Base-by-base conservation (phyloP, 345 rosid species). In the Raphanus sativus region DNA sequence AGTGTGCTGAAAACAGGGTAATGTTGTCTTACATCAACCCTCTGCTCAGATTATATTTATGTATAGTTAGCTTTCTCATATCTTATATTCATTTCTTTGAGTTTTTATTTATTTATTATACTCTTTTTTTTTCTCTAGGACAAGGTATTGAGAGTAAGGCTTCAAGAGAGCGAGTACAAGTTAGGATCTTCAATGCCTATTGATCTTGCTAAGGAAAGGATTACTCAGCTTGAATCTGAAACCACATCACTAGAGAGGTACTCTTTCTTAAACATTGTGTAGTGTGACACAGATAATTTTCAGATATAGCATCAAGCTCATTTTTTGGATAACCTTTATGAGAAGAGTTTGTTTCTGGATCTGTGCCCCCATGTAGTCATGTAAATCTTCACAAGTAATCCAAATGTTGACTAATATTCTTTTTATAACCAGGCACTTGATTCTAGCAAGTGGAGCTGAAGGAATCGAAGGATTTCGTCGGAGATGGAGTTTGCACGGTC, bases 401-500 rank as follows among this genome's bases (percentile, higher is more conserved):
- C 29, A 28, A 28, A 28, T 28, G 36, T 33, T 33, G 5, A 36
- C 42, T 33, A 6, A 33, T 9, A 30, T 28, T 28, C 29, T 48
- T 65, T 1, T 6, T 21, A 1, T 29, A 29, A 76, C 5, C 65
- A 93, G 98, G 87, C 96, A 83, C 71, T 81, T 91, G 86, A 88
- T 90, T 84, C 96, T 92, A 58, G 98, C 96, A n/a, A 89, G 99
- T 79, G 98, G 96, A 84, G 70, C 84, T 69, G 89, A 92, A 86
- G 99, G 96, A 65, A 82, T 87, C 56, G 93, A 89, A 65, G 98
- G 99, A 78, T 95, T 89, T 82, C 97, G 89, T 33, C 90, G 83
- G 83, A 87, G 99, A 73, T 95, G 98, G 99, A 89, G 99, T 82
- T 81, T 95, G 79, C 99, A 95, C 48, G 99, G 99, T 65, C 90